Base-by-base conservation (phyloP, 345 rosid species). In the Nasturtium officinale region DNA sequence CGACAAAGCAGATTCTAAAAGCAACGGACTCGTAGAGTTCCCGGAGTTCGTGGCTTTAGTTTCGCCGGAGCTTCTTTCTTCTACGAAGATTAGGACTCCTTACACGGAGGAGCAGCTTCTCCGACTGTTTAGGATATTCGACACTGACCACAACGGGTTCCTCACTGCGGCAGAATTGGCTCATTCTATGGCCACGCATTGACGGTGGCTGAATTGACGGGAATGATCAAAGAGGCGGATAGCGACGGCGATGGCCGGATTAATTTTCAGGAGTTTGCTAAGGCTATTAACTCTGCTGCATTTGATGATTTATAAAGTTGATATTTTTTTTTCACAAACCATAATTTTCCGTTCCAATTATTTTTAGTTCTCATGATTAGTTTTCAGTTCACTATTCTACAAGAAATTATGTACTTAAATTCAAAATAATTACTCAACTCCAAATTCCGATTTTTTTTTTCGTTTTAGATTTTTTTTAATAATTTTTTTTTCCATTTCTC, bases 171-270 rank as follows among this genome's bases (percentile, higher is more conserved):
- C 87, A 0, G 97, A 92, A 73, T 76, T 92, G 77, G 94, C 96
- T 4, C 94, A 89, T 69, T 87, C 96, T 0, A 92, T 89, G 98
- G 96, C 98, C 0, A 92, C 33, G 88, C 90, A 0, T 82, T 92
- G 60, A 89, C 94, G 0, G 93, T 82, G 0, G 93, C 86, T 59
- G 97, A 95, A 78, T 71, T 95, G 72, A 85, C 91, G 0, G 99
- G 91, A 69, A 95, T 95, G 99, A 95, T 95, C 59, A 90, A 67
- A 82, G 99, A 95, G 73, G 99, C 97, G 0, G 99, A 95, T 67
- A 81, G 85, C 1, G 97, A 95, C 17, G 99, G 99, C 0, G 97
- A 95, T 30, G 99, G 99, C 0, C 75, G 88, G 75, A 95, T 95
- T 35, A 85, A 83, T 58, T 95, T 89, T 62, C 81, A 84, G 57